These are phyloP conservation scores for Dictyostelium brefeldianum DNA, from an alignment of 78 protist genomes.

Conservation along the genomic window DNA sequence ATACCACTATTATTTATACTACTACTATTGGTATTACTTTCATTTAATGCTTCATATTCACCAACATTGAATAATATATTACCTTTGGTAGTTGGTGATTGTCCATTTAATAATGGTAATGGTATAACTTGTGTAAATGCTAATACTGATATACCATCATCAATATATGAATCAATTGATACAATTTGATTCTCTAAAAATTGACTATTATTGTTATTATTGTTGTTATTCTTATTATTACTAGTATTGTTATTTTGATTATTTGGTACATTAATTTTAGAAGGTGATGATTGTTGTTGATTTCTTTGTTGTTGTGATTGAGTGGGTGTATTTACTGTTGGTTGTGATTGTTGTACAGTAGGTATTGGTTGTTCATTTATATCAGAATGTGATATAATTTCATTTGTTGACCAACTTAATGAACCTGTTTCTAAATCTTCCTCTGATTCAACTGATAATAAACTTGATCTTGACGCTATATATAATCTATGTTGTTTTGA, in stretches of 20 bases:
- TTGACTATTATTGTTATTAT: background rate
- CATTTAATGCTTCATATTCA: constrained; percentile 10
- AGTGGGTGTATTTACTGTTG: background rate
- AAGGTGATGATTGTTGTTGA: constrained; percentile 14
- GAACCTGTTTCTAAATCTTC: constrained; percentile 37
- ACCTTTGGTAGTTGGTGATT: background rate
- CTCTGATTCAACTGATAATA: constrained; percentile 20
- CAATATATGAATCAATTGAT: background rate
- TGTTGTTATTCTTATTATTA: background rate
- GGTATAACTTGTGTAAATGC: background rate
- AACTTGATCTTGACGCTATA: constrained; percentile 11
- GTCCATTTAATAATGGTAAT: background rate
- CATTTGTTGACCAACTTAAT: constrained; percentile 56
- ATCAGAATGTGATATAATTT: constrained; percentile 12
- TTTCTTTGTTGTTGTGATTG: background rate
- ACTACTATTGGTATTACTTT: background rate
- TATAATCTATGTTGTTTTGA: constrained; percentile 12
- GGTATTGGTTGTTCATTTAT: background rate
- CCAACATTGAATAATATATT: background rate
- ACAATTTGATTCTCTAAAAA: background rate
- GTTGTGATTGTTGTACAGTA: background rate
- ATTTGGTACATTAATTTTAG: background rate
- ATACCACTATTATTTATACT: background rate
- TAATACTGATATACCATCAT: background rate
- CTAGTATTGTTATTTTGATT: too few relatives aligned